Conservation (phyloP, 2,329 filamentous ascomycete genomes). For the Sporothrix pseudoabietina region DNA sequence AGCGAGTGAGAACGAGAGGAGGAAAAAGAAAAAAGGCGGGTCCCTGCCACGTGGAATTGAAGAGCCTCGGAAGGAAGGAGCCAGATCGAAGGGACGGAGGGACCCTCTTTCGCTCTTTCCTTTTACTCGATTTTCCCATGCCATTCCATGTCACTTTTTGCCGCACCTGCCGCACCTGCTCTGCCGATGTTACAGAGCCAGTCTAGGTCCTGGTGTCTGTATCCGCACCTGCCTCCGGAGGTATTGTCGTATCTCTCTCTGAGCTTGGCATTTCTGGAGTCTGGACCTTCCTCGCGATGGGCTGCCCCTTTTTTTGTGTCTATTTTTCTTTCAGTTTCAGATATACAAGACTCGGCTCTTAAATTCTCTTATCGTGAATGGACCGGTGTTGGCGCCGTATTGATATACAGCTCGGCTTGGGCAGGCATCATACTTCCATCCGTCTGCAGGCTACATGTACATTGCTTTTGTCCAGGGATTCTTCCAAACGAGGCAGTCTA, state of each 20-base stretch:
- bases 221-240: neutral
- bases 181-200: neutral
- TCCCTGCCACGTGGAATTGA: constrained; percentile 25
- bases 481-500: neutral
- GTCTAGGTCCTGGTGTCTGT: neutral
- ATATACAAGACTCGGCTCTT: neutral
- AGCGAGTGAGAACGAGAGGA: constrained; percentile 5
- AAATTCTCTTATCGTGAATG: neutral
- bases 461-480: constrained; percentile 1
- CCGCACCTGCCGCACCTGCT: neutral
- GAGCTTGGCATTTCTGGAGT: neutral
- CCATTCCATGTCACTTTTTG: neutral
- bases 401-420: neutral
- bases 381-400: neutral
- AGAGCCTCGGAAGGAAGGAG: neutral
- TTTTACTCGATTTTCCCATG: neutral
- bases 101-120: neutral
- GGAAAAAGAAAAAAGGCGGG: constrained; percentile 12
- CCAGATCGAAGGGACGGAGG: neutral
- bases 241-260: neutral
- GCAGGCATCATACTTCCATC: neutral
- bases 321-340: constrained; percentile 2
- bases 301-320: neutral
- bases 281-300: neutral
- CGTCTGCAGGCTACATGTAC: neutral